Conservation (phyloP, 495 filamentous ascomycete species). For the Neurospora discreta region DNA sequence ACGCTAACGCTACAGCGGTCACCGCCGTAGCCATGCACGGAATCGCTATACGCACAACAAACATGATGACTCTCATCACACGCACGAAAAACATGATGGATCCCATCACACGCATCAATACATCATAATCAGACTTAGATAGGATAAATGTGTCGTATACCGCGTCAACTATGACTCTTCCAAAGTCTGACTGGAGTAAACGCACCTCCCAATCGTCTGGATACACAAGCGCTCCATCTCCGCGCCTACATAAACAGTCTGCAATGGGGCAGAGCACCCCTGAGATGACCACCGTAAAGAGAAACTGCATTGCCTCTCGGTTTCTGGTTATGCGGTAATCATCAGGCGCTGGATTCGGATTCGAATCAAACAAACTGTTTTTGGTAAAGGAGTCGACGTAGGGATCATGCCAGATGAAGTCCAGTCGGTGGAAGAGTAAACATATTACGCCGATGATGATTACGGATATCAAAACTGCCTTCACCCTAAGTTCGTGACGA, state of each 20-base stretch:
- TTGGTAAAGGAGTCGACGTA: neutral
- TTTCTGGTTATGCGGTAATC: neutral
- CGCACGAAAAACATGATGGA: no score
- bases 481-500: neutral
- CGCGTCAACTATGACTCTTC: neutral
- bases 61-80: no score
- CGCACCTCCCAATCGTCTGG: accelerated
- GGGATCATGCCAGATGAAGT: neutral
- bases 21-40: neutral
- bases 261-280: neutral
- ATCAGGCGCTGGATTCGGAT: neutral
- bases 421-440: neutral
- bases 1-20: neutral
- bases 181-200: neutral
- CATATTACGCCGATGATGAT: neutral
- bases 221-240: neutral
- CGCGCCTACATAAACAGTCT: neutral
- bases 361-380: neutral
- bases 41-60: neutral
- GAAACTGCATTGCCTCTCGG: neutral
- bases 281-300: neutral
- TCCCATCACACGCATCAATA: no score
- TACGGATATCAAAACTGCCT: neutral
- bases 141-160: no score
- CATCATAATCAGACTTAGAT: no score